Conservation (phyloP, 345 rosid genomes). For the Eucalyptus marginata region DNA sequence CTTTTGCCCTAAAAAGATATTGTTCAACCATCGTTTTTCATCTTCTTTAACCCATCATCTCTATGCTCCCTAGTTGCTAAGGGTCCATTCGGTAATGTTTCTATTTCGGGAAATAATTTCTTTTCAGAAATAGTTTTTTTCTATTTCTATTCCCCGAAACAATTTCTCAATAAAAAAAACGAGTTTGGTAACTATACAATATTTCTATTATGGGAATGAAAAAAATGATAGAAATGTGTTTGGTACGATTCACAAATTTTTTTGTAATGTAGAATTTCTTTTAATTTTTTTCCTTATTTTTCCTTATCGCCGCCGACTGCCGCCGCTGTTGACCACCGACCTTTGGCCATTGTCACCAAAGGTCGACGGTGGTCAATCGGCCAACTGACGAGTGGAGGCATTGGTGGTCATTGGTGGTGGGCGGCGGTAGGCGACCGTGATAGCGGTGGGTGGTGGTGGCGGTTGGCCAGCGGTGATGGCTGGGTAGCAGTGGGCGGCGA, state of each 20-base stretch:
- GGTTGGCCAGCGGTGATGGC: fast-evolving
- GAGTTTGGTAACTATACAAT: fast-evolving
- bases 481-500: fast-evolving
- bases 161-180: too few relatives aligned
- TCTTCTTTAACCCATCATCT: neutral
- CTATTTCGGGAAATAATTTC: too few relatives aligned
- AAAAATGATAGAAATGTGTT: too few relatives aligned
- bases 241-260: fast-evolving
- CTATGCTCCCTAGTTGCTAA: neutral
- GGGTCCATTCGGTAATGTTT: fast-evolving
- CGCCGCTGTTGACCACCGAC: fast-evolving
- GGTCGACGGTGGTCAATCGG: fast-evolving
- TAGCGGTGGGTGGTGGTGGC: fast-evolving
- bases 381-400: fast-evolving
- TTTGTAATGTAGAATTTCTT: too few relatives aligned
- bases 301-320: fast-evolving
- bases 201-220: too few relatives aligned
- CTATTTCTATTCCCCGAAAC: too few relatives aligned
- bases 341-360: fast-evolving
- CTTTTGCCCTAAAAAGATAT: neutral
- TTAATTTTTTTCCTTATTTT: too few relatives aligned
- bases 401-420: too few relatives aligned
- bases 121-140: too few relatives aligned
- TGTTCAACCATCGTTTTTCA: neutral
- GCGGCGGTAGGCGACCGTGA: fast-evolving